phyloP scores from a whole-genome alignment of 441 rosid genomes.

The Bocquillonia castaneifolia region DNA sequence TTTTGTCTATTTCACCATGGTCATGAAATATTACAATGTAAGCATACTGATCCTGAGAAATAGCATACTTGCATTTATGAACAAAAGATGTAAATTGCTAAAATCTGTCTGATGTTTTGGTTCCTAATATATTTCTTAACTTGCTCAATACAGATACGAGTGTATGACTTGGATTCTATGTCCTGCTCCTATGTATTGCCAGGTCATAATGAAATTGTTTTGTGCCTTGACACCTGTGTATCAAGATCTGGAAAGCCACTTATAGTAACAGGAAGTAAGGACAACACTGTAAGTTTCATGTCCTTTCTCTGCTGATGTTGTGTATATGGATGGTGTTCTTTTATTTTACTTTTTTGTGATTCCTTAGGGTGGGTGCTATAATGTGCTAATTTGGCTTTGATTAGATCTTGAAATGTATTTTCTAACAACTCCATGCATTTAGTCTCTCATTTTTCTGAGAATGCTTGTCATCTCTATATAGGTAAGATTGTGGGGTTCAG shows the following conservation, averaged over 20 bases:
- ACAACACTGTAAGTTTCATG: constrained; percentile 59
- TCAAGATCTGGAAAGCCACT: constrained; percentile 59
- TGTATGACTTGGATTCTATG: constrained; percentile 81
- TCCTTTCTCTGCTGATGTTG: constrained; percentile 14
- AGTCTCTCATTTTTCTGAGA: constrained; percentile 1
- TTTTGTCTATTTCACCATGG: neutral
- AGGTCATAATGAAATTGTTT: constrained; percentile 76
- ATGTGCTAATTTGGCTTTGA: neutral
- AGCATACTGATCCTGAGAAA: neutral
- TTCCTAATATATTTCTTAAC: constrained; percentile 21
- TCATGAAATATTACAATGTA: neutral
- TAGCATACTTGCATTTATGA: neutral
- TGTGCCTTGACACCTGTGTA: constrained; percentile 75
- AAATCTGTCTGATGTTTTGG: constrained; percentile 5
- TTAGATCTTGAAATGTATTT: too few relatives aligned
- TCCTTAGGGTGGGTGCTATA: neutral
- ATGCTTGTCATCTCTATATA: constrained; percentile 27
- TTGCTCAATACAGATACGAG: constrained; percentile 63
- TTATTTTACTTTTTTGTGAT: neutral
- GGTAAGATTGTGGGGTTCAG: constrained; percentile 90
- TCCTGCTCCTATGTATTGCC: constrained; percentile 89
- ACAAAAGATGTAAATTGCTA: neutral
- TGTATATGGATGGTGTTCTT: neutral
- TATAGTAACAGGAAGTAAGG: constrained; percentile 86
- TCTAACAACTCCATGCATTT: constrained; percentile 1